Conservation (phyloP, 306 rosid genomes). For the Lathyrus oleraceus region DNA sequence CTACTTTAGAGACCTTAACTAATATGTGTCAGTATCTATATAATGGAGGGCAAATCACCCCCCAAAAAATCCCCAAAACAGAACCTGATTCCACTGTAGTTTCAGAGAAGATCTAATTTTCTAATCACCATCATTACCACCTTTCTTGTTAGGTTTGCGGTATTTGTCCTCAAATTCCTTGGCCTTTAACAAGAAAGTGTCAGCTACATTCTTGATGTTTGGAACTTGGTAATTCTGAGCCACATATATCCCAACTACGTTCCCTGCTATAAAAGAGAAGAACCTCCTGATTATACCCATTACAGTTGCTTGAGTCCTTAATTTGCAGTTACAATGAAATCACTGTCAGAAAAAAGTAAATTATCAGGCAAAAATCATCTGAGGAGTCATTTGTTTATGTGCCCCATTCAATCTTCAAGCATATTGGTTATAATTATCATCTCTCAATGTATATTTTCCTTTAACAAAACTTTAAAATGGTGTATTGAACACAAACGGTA, state of each 20-base stretch:
- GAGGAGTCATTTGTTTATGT: background rate
- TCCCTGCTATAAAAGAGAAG: conserved; percentile 63
- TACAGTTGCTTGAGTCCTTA: conserved; percentile 17
- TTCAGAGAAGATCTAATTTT: background rate
- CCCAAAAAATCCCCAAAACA: conserved; percentile 10
- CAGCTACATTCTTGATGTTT: conserved; percentile 59
- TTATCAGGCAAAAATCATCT: conserved; percentile 11
- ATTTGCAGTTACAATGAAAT: conserved; percentile 17
- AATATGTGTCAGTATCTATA: conserved; percentile 13
- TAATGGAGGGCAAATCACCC: background rate
- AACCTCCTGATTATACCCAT: conserved; percentile 77
- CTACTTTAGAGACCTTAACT: conserved; percentile 8
- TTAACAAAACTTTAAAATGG: background rate
- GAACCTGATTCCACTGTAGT: conserved; percentile 33
- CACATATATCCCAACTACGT: conserved; percentile 58
- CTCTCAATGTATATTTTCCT: background rate
- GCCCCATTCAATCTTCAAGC: conserved; percentile 3
- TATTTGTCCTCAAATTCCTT: conserved; percentile 55
- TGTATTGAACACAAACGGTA: conserved; percentile 2
- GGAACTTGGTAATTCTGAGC: conserved; percentile 81
- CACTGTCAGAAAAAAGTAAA: conserved; percentile 35
- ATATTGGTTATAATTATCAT: background rate
- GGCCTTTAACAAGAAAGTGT: conserved; percentile 46
- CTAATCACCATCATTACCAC: conserved; percentile 34
- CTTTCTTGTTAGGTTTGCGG: conserved; percentile 56